phyloP scores from a whole-genome alignment of 2,329 filamentous ascomycete species.

The Fusarium keratoplasticum region DNA sequence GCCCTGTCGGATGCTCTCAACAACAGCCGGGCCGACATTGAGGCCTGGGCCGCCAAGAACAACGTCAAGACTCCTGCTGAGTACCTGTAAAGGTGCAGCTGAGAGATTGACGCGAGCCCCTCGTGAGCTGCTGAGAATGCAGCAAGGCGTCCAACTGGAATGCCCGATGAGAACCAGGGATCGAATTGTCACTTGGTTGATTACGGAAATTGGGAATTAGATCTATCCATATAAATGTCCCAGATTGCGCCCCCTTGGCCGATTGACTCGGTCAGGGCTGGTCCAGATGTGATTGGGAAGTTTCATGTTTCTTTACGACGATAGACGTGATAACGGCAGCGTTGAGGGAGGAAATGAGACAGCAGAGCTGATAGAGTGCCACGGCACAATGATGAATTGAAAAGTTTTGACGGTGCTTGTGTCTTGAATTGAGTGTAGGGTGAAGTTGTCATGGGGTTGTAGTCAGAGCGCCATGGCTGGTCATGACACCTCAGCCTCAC shows the following conservation, averaged over 20 bases:
- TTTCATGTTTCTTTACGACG: slow-evolving; percentile 36
- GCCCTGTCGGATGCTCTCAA: slow-evolving; percentile 72
- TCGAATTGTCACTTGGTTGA: not conserved
- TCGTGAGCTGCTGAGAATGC: not conserved
- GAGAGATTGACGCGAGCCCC: slow-evolving; percentile 1
- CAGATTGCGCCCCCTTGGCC: slow-evolving; percentile 41
- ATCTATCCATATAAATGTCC: slow-evolving; percentile 38
- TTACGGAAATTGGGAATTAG: slow-evolving; percentile 13
- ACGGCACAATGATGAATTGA: slow-evolving; percentile 34
- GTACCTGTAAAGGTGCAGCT: slow-evolving; percentile 38
- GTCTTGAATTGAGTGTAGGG: not conserved
- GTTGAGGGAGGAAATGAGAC: slow-evolving; percentile 10
- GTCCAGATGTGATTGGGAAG: slow-evolving; percentile 40
- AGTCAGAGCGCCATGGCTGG: not conserved
- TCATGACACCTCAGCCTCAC: not conserved
- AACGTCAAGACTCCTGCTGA: slow-evolving; percentile 49
- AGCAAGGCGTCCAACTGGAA: slow-evolving; percentile 4
- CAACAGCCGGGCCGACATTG: slow-evolving; percentile 49
- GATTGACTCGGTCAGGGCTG: slow-evolving; percentile 28
- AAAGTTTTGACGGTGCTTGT: slow-evolving; percentile 21
- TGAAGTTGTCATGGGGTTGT: not conserved
- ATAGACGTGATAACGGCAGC: slow-evolving; percentile 33
- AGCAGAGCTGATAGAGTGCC: slow-evolving; percentile 9
- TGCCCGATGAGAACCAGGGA: slow-evolving; percentile 11
- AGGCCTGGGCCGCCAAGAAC: slow-evolving; percentile 52